Percentiles rank a stretch among this genome's conserved stretches.
These are phyloP conservation scores for Clavulina sp. DNA, from an alignment of 768 basidiomycete genomes.

Conservation along the genomic window DNA sequence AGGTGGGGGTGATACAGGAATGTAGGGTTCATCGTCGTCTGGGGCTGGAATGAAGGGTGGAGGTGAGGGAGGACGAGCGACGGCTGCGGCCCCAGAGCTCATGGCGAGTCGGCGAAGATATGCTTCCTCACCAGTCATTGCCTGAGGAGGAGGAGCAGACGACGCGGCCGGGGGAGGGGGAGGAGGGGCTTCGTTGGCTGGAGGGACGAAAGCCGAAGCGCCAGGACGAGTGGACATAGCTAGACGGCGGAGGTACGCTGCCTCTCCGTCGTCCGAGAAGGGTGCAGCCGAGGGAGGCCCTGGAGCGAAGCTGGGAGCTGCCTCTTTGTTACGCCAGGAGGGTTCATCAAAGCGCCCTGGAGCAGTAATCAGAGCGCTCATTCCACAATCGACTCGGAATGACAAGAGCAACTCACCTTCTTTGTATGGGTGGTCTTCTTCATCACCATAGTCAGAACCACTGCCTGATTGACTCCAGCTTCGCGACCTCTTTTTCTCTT, in stretches of 20 bases:
- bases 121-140: constrained; percentile 42
- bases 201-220: constrained; percentile 5
- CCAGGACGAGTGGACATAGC: constrained; percentile 32
- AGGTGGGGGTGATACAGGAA: too few relatives aligned
- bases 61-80: constrained; percentile 4
- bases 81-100: constrained; percentile 22
- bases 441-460: constrained; percentile 33
- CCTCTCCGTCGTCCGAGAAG: constrained; percentile 33
- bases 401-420: neutral
- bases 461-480: constrained; percentile 41
- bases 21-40: neutral
- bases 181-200: neutral
- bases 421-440: constrained; percentile 21
- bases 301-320: neutral
- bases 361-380: neutral
- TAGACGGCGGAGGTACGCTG: constrained; percentile 56
- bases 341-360: neutral
- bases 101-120: constrained; percentile 45
- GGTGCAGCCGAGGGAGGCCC: neutral
- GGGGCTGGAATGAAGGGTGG: constrained; percentile 18
- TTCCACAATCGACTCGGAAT: neutral
- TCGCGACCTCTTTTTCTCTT: constrained; percentile 28
- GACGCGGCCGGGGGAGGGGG: neutral
- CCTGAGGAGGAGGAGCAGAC: neutral
- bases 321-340: neutral